Evolutionary conservation across 2,329 filamentous ascomycete genomes (phyloP), one percentile per base, ranked within the genome.

Genomic region (Fusarium nelsonii): DNA sequence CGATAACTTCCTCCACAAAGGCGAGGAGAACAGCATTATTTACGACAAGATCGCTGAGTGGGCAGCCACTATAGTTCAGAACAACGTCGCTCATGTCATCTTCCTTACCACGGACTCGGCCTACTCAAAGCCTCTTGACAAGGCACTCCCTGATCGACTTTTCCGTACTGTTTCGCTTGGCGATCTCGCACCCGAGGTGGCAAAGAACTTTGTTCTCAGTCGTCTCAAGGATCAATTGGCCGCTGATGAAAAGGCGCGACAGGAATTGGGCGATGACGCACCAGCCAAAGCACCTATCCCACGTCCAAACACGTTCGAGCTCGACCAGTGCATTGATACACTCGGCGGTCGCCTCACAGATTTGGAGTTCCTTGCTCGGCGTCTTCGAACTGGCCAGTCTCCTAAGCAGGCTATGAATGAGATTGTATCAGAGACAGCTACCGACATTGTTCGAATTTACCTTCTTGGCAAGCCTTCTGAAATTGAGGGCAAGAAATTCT

Each of bases 271-370:
- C 11, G 67, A 73, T 11, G 68, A 74, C 4, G 63, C 71, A 11
- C 45, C 65, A 4, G 73, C 76, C 50, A 74, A 76, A 34, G 51
- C 54, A 48, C 43, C 66, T 48, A 56, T 62, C 20, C 54, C 55
- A 16, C 73, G 77, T 3, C 76, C 78, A 4, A 78, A 94, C 66
- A 82, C 96, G 8, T 78, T 80, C 1, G 92, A 94, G 66, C 85
- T 99, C 3, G 94, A 97, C 74, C 85, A 85, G 30, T 94, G 92
- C 71, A 97, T 98, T 69, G 87, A 90, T 30, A 87, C 90, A 1
- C 86, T 99, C 2, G 96, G 96, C 23, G 96, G 96, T 3, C 92
- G 96, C 5, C 85, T 99, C n/a, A 97, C 94, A 0, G 96, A 99
- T 75, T 89, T 99, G 20, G 95, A 98, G 76, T 97, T 96, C 75